Evolutionary conservation across 2,329 filamentous ascomycete genomes (phyloP), one percentile per base, ranked within the genome.

Genomic region (Aspergillus sergii): DNA sequence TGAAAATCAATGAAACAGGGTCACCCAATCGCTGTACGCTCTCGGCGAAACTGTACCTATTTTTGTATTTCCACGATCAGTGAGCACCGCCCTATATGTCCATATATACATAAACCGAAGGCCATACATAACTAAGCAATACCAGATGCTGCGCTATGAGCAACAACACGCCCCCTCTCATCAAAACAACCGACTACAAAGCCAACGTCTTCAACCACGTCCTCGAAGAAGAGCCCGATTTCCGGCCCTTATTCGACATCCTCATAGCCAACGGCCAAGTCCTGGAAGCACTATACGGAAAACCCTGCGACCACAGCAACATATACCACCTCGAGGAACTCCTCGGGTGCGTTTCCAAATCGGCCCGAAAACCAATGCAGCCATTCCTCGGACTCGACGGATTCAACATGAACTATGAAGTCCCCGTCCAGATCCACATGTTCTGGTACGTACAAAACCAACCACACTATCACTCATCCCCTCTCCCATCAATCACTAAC

Each of bases 331-430:
- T 55, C 30, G 51, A 55, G 14, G 51, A 55, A 39, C 51, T 55
- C n/a, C 30, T 55, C n/a, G 51, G 51, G 9, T 55, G 51, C 21
- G 51, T 55, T 8, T 55, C 51, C 32, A 55, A 55, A 55, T 55
- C 51, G 16, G 51, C 51, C 19, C 51, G 51, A 2, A 55, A 55
- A 41, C 51, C 51, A 39, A 55, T 55, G 51, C 51, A 55, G 26
- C 51, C 51, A 21, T 55, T 55, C 8, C n/a, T 55, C 16, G 51
- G 51, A 11, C 23, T 55, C 1, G 32, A 39, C 12, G 32, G 51
- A 36, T 26, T 16, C 51, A 55, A 39, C 12, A 55, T 55, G 32
- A 55, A 55, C 32, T 55, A 55, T 11, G 51, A 55, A 55, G 34
- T 21, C 4, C 51, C 51, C 3, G 51, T 55, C 8, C 51, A 55